Evolutionary conservation across 2,329 filamentous ascomycete species (phyloP), one percentile per base, ranked within the genome.

Genomic region (Fusarium hainanense): DNA sequence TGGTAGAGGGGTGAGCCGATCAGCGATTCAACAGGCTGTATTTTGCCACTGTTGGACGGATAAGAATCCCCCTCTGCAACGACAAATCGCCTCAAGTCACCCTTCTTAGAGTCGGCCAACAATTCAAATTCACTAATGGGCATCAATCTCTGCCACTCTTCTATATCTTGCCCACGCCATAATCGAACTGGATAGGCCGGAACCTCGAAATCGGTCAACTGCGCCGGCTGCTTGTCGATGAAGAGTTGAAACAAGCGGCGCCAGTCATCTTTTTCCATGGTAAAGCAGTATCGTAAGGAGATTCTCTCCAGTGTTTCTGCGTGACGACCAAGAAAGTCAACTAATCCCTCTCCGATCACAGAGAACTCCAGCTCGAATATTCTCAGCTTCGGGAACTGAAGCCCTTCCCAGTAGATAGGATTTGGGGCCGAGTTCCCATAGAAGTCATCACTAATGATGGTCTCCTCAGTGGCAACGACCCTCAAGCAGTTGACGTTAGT

Each of bases 391-490:
- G 3, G 5, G 1, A 37, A 6, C 10, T 1, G 20, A 51, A 18
- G 2, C 5, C 1, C 1, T 0, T 8, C 3, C 49, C 32, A 51
- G 1, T 28, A 0, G 23, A 51, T 40, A 12, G 18, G 7, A 20
- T 1, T 3, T n/a, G 34, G 16, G 32, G 3, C 14, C 1, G 1
- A 9, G 14, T 18, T 10, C 14, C 30, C 4, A 1, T 1, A 9
- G 30, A 1, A 8, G 30, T 16, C 14, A 7, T 16, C 7, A 5
- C 14, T 34, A 18, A 37, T 37, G 34, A n/a, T 5, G 16, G 16
- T 1, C 34, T 0, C 34, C 2, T 37, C 34, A 37, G 34, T 37
- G 0, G 34, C 34, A n/a, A 37, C 16, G 34, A 37, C 11, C 2
- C 34, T 37, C 9, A 37, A n/a, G 0, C 18, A 37, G 0, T 37